A percentile compares a stretch with the other conserved stretches of the same genome.
Evolutionary conservation across 345 rosid species (phyloP).

Genomic region (Alliaria petiolata): DNA sequence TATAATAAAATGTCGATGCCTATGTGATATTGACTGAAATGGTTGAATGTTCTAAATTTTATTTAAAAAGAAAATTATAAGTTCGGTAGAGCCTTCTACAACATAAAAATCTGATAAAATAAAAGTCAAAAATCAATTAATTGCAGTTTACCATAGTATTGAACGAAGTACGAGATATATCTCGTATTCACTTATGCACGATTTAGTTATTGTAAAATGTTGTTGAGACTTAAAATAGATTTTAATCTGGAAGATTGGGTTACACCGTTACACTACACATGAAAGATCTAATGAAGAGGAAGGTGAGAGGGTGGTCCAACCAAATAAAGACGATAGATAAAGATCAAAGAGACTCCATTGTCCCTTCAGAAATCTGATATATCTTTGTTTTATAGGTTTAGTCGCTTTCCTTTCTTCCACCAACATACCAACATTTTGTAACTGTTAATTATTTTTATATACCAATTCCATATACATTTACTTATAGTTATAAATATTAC

Average conservation of each 20-base stretch:
- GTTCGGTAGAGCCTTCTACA: neutral
- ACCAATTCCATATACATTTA: neutral
- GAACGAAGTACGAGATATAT: neutral
- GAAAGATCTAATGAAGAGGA: conserved; percentile 18
- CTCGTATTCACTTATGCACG: neutral
- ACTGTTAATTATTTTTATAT: neutral
- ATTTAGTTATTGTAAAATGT: neutral
- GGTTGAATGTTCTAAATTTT: neutral
- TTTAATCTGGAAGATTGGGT: neutral
- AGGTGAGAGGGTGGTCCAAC: conserved; percentile 23
- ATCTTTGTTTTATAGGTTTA: conserved; percentile 18
- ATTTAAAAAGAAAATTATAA: neutral
- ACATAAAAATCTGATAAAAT: neutral
- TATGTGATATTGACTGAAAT: neutral
- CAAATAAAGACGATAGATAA: conserved; percentile 27
- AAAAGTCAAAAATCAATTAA: neutral
- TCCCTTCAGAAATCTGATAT: conserved; percentile 11
- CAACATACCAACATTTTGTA: neutral
- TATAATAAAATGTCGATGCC: neutral
- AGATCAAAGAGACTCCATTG: conserved; percentile 26
- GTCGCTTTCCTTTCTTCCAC: conserved; percentile 26
- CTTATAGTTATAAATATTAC: no score
- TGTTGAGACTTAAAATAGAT: neutral
- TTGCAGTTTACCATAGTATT: neutral
- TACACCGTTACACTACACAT: no score